Base-by-base conservation (phyloP, 306 rosid genomes). In the Acmispon strigosus region DNA sequence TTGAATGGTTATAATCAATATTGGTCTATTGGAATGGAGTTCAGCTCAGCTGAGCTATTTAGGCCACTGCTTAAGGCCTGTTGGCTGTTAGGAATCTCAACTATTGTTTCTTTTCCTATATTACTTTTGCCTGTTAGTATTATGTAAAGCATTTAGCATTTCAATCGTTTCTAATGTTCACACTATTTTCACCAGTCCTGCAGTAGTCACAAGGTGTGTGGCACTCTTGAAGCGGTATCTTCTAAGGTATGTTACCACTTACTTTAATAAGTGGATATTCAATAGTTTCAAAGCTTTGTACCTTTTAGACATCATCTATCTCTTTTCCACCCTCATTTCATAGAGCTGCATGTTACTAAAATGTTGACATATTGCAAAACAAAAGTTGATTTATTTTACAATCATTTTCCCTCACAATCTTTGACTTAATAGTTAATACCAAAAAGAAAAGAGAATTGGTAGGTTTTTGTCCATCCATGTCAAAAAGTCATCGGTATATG, bases 181-280 rank as follows among this genome's bases (percentile, higher is more conserved):
- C 59, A 69, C 81, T 79, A 56, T 84, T 72, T 80, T 55, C 69
- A 68, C 76, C 97, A 95, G 97, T 79, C 99, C 99, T 54, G 99
- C 99, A 63, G 97, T 91, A 44, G 97, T 95, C 42, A 80, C 96
- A 70, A 89, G 97, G 84, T 95, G 97, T 55, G 96, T 95, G 79
- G 96, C 96, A 47, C 91, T 95, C 65, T 73, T 95, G 80, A 91
- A 95, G 82, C 96, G 97, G 80, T 86, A 89, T 77, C 92, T 95
- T 54, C 80, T 95, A 74, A 83, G 99, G 99, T 95, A 84, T 75
- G 89, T 79, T 77, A 4, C 53, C 29, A 5, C 44, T 45, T 56
- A 58, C 73, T 27, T 49, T n/a, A 17, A 48, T 66, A n/a, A 18
- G 36, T 70, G 70, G 52, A 58, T 48, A 17, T 72, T 78, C 73